Evolutionary conservation across 306 rosid genomes (phyloP), one percentile per base, ranked within the genome.

Genomic region (Rosa chinensis): DNA sequence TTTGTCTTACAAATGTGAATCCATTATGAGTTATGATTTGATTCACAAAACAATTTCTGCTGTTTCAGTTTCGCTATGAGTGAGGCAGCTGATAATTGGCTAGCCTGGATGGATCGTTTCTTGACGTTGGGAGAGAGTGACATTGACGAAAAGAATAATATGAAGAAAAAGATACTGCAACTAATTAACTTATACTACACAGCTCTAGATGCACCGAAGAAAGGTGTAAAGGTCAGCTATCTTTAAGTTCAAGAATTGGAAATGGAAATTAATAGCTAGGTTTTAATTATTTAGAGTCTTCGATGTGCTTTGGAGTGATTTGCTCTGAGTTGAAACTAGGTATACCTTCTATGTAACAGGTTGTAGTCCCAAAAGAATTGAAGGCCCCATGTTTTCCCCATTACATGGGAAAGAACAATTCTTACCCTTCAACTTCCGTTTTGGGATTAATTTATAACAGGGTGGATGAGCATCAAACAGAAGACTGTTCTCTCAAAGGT

Each of bases 191-290:
- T 86, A 55, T 94, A 88, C 71, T 90, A 94, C 50, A 85, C 82
- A 44, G 98, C 97, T 72, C 43, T 92, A 50, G 97, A 94, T 68
- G 97, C 97, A 39, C 90, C 94, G 0, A 92, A 94, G 77, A 79
- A 87, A 52, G 92, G 93, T 32, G 90, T 84, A 68, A 87, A 88
- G 97, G 98, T 94, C 79, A 82, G 93, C 80, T 71, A n/a, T 73
- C 71, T 72, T 23, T 70, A 25, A 59, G 42, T 32, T 37, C 10
- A 37, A 37, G 44, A 32, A 35, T 63, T 63, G 43, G 42, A 63
- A 4, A 32, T 63, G 32, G 49, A 53, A 53, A 10, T 73, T 10
- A 10, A 47, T 64, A 63, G 9, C 58, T 37, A 20, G 43, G 20
- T 71, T 6, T 10, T 40, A 50, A 42, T 5, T 17, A 20, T 62